phyloP scores from a whole-genome alignment of 345 rosid species.

The Eutrema yunnanense region DNA sequence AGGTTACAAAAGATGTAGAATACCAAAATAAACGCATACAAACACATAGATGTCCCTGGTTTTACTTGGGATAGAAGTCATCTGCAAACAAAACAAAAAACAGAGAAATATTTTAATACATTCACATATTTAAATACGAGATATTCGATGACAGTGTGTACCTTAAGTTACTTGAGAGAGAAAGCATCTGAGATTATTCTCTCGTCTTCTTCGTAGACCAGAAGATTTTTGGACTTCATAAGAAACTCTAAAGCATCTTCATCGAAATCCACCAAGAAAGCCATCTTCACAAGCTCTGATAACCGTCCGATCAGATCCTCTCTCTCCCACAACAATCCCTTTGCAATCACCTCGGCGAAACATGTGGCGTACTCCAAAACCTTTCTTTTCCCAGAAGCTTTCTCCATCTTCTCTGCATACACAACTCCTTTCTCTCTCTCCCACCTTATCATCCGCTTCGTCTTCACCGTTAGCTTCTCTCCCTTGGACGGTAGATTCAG shows the following conservation, averaged over 20 bases:
- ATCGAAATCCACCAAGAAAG: conserved; percentile 43
- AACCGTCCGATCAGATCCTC: conserved; percentile 42
- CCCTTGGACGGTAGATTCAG: conserved; percentile 36
- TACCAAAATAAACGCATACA: background rate
- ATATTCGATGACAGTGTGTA: no score
- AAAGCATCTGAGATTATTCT: no score
- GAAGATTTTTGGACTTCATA: conserved; percentile 1
- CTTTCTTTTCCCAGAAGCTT: conserved; percentile 29
- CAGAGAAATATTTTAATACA: background rate
- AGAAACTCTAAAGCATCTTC: conserved; percentile 45
- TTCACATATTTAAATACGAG: background rate
- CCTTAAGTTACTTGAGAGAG: no score
- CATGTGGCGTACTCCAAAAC: conserved; percentile 44
- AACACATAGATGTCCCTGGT: background rate
- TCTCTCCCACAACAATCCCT: conserved; percentile 52
- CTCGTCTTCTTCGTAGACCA: no score
- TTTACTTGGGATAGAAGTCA: background rate
- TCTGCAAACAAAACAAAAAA: background rate
- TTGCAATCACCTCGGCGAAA: conserved; percentile 46
- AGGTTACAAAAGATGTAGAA: background rate
- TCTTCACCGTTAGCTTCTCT: conserved; percentile 16
- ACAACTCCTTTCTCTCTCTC: conserved; percentile 43
- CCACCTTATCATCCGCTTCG: conserved; percentile 48
- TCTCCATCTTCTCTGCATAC: conserved; percentile 40
- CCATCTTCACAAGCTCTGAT: conserved; percentile 54